Base-by-base conservation (phyloP, 1,284 basidiomycete genomes). In the Schizophyllum commune region DNA sequence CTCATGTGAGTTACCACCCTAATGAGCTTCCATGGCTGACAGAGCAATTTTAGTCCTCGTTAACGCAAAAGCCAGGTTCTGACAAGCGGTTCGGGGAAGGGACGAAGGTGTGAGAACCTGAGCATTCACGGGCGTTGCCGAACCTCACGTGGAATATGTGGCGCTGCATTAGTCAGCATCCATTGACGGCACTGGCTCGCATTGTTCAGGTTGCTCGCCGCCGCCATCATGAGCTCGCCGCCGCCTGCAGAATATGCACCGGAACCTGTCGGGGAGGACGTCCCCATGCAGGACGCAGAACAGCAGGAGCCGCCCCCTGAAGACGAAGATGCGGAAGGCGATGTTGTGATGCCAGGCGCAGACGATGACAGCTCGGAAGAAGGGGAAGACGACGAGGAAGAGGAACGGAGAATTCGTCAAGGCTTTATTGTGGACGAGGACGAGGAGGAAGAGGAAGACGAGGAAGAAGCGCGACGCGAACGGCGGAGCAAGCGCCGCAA, bases 351-450 rank as follows among this genome's bases (percentile, higher is more conserved):
- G 78, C 77, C 75, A 62, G 78, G 75, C 58, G 39, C 39, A 17
- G 74, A 75, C 62, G 89, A 91, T 68, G 91, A 93, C 74, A 92
- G 89, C 70, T 91, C 89, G 32, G 92, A 94, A 69, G 92, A 94
- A 71, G 86, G 82, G 47, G 90, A 92, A 33, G 91, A 93, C 55
- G 86, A 93, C 68, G 89, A 86, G 67, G 92, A 92, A 63, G 92
- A 92, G 72, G 89, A 79, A 68, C 79, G 82, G 63, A 77, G 82
- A 63, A 83, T 94, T 58, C 75, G 86, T 60, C 88, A 92, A 61
- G 91, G 88, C 0, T 94, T 94, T 68, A 94, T 94, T 69, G 91
- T 92, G 5, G 90, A 92, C 65, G 91, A 94, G 67, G 90, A 91
- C 21, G 84, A 92, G 0, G 87, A 84, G 0, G 79, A 78, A 5